These are phyloP conservation scores for Starmerella bacillaris DNA, from an alignment of 805 yeast species.

Conservation along the genomic window DNA sequence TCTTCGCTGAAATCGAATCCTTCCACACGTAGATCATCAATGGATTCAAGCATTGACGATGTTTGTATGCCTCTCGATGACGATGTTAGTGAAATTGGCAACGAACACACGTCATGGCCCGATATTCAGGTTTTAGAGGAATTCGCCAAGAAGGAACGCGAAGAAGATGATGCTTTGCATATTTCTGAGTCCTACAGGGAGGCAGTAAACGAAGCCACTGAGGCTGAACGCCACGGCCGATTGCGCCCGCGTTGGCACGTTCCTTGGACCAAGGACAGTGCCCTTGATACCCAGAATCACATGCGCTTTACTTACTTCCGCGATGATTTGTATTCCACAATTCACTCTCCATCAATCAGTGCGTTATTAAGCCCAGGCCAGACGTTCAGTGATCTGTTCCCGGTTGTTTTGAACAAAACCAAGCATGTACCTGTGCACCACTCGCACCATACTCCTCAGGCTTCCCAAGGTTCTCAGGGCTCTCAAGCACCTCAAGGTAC, in stretches of 20 bases:
- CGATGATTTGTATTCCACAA: constrained; percentile 73
- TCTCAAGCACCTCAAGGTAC: no score
- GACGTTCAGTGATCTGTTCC: constrained; percentile 42
- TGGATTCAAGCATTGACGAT: constrained; percentile 64
- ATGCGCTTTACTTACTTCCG: constrained; percentile 81
- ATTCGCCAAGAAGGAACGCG: constrained; percentile 52
- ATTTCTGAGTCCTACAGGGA: constrained; percentile 23
- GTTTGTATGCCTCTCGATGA: constrained; percentile 73
- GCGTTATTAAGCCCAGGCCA: constrained; percentile 54
- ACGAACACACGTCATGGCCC: constrained; percentile 44
- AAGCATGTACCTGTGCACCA: no score
- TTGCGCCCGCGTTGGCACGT: constrained; percentile 56
- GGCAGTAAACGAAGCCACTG: constrained; percentile 39
- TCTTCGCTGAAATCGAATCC: constrained; percentile 35
- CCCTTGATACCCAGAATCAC: constrained; percentile 23
- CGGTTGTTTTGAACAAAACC: constrained; percentile 14
- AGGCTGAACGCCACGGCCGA: constrained; percentile 29
- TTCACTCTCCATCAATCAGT: constrained; percentile 74
- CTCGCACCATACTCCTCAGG: no score
- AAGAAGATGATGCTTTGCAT: constrained; percentile 18
- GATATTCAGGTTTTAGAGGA: constrained; percentile 61
- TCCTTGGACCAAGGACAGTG: constrained; percentile 42
- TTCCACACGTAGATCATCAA: constrained; percentile 38
- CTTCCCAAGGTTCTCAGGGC: no score
- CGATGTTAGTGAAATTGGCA: constrained; percentile 17